phyloP scores from a whole-genome alignment of 352 stramenopile genomes.

The Globisporangium polare region DNA sequence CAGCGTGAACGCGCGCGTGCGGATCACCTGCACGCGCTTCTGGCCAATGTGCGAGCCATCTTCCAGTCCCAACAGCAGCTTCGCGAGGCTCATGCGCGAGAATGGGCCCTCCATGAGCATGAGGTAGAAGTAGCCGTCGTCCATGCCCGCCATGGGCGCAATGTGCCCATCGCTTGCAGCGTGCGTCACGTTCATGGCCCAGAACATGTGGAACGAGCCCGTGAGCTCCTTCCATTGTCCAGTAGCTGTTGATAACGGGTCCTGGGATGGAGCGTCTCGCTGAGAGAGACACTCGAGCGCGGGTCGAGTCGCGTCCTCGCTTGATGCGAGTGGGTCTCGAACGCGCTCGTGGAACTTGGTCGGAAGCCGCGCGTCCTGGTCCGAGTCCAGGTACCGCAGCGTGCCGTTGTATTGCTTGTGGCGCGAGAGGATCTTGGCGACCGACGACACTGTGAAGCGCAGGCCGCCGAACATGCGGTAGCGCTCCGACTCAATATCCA shows the following conservation, averaged over 20 bases:
- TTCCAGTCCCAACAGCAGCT: conserved; percentile 53
- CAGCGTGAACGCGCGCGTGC: conserved; percentile 58
- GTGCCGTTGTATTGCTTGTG: conserved; percentile 34
- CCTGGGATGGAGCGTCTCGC: not conserved
- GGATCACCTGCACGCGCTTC: conserved; percentile 44
- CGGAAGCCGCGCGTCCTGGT: conserved; percentile 23
- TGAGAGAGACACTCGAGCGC: conserved; percentile 35
- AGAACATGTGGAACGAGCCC: conserved; percentile 30
- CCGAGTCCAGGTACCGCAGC: conserved; percentile 34
- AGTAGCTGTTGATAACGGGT: not conserved
- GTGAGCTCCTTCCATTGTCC: conserved; percentile 23
- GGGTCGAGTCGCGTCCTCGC: conserved; percentile 25
- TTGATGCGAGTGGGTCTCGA: conserved; percentile 25
- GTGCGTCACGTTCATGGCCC: conserved; percentile 33
- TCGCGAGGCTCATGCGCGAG: conserved; percentile 32
- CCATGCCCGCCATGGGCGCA: conserved; percentile 20
- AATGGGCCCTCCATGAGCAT: conserved; percentile 42
- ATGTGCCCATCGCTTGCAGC: conserved; percentile 25
- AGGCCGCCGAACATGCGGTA: conserved; percentile 51
- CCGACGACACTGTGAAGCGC: conserved; percentile 46
- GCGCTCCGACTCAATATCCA: conserved; percentile 71
- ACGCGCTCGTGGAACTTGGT: conserved; percentile 36
- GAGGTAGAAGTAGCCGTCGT: conserved; percentile 60
- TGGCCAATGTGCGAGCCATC: conserved; percentile 39
- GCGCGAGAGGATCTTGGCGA: conserved; percentile 38